Percentiles rank a stretch among this genome's conserved stretches.
These are phyloP conservation scores for Theileria sp. DNA, from an alignment of 169 alveolate genomes.

Conservation along the genomic window DNA sequence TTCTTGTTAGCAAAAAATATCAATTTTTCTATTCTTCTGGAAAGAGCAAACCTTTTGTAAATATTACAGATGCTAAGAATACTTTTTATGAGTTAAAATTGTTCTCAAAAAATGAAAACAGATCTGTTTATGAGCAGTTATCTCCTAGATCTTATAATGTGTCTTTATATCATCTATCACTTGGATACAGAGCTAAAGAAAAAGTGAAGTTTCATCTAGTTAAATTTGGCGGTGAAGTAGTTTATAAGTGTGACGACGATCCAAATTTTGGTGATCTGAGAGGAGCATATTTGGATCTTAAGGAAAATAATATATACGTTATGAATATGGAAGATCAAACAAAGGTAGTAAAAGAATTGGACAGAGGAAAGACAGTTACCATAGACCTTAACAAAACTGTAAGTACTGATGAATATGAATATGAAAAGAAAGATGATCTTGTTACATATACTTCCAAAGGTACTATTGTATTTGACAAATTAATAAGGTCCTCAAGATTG, in stretches of 20 bases:
- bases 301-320: not conserved
- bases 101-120: not conserved
- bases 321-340: not conserved
- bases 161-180: not conserved
- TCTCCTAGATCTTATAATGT: not conserved
- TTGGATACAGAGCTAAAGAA: not conserved
- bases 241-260: not conserved
- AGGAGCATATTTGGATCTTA: not conserved
- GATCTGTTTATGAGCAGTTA: not conserved
- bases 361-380: not conserved
- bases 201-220: not conserved
- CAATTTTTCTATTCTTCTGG: not conserved
- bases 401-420: not conserved
- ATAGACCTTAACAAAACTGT: not conserved
- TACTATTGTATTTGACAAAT: not conserved
- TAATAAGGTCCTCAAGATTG: not conserved
- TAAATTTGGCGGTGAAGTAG: not conserved
- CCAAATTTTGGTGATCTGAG: not conserved
- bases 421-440: not conserved
- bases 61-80: not conserved
- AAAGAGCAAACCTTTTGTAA: not conserved
- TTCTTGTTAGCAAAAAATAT: not conserved
- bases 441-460: not conserved
- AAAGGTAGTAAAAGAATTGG: not conserved
- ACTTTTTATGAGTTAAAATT: not conserved